A percentile compares a stretch with the other conserved stretches of the same genome.
These are phyloP conservation scores for Comarum palustre DNA, from an alignment of 306 rosid genomes.

Conservation along the genomic window DNA sequence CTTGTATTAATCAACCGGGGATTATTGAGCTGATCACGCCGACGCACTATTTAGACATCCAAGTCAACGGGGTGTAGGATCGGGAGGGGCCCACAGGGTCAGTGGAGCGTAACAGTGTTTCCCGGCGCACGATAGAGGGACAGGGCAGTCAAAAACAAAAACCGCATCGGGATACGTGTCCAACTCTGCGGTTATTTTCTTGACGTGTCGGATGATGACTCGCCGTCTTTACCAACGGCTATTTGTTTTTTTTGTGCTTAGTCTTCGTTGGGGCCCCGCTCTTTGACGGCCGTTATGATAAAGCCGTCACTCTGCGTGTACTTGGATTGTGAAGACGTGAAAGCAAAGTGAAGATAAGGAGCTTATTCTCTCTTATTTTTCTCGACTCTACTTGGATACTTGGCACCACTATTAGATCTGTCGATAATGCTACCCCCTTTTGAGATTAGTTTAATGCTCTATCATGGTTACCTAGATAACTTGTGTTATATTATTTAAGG, in stretches of 20 bases:
- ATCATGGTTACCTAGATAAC: too few species aligned
- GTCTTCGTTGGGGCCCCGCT: slow-evolving; percentile 26
- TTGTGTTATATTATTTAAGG: too few species aligned
- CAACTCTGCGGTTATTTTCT: neutral
- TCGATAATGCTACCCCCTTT: too few species aligned
- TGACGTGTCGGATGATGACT: slow-evolving; percentile 21
- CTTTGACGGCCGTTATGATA: slow-evolving; percentile 26
- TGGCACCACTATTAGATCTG: neutral
- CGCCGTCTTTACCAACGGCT: slow-evolving; percentile 30
- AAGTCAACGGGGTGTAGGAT: neutral
- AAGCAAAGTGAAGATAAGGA: slow-evolving; percentile 3
- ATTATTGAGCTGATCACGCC: neutral
- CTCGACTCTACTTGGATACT: neutral
- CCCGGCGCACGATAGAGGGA: neutral
- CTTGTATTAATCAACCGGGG: too few species aligned
- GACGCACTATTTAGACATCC: neutral
- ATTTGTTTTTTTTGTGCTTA: neutral
- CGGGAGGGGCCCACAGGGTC: neutral
- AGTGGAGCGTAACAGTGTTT: neutral
- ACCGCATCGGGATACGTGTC: slow-evolving; percentile 26
- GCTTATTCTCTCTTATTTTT: neutral
- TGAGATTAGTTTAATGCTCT: too few species aligned
- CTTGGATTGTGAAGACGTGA: slow-evolving; percentile 1
- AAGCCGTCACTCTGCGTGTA: neutral
- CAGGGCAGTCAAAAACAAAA: neutral